Percentiles rank a stretch among this genome's conserved stretches.
These are phyloP conservation scores for Schoenoplectus tabernaemontani DNA, from an alignment of 202 grass and related monocot genomes.

Conservation along the genomic window DNA sequence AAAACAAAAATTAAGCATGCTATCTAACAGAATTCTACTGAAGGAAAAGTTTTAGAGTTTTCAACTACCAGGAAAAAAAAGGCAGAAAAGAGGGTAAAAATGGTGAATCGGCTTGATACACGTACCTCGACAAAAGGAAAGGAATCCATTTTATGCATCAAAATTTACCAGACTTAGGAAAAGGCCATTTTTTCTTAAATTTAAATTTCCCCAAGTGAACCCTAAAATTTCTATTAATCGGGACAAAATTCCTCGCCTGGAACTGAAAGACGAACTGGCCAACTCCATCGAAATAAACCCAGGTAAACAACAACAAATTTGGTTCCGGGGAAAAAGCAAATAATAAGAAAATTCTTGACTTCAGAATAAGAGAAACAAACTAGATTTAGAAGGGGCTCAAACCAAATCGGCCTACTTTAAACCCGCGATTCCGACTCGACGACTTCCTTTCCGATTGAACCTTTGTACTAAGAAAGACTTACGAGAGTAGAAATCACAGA, in stretches of 20 bases:
- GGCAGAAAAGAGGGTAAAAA: not conserved
- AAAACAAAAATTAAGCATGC: not conserved
- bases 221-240: not conserved
- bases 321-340: not conserved
- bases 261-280: not conserved
- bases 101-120: not conserved
- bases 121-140: not conserved
- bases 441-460: not conserved
- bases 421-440: not conserved
- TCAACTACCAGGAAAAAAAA: not conserved
- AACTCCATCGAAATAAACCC: not conserved
- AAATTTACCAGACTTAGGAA: not conserved
- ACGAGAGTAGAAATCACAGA: not conserved
- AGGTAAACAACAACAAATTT: not conserved
- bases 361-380: not conserved
- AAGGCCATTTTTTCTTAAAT: not conserved
- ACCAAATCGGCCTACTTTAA: constrained; percentile 1
- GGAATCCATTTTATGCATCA: not conserved
- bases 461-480: constrained; percentile 1
- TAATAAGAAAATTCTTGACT: not conserved
- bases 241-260: not conserved
- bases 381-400: not conserved
- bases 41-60: not conserved
- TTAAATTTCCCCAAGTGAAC: not conserved
- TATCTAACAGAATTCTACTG: not conserved